Conservation (phyloP, 2,329 filamentous ascomycete genomes). For the Furcasterigmium furcatum region DNA sequence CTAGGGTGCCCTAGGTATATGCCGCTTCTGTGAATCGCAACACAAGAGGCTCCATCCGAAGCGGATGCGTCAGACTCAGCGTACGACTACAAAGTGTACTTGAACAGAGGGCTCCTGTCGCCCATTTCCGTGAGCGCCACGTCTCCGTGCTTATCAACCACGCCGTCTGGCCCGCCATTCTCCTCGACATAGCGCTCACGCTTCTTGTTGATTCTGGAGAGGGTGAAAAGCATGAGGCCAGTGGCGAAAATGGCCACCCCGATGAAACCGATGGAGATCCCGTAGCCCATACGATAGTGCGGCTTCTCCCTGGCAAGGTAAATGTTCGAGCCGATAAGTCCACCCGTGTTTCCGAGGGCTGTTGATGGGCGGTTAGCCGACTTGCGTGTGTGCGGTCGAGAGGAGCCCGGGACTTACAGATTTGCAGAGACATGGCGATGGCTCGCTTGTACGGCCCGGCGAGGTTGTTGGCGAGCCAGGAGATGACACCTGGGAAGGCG, state of each 20-base stretch:
- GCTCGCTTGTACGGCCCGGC: slow-evolving; percentile 51
- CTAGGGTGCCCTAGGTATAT: too few species aligned
- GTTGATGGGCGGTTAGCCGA: too few species aligned
- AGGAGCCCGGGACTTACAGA: slow-evolving; percentile 28
- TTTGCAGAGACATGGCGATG: slow-evolving; percentile 54
- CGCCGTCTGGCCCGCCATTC: slow-evolving; percentile 3
- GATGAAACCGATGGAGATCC: slow-evolving; percentile 55
- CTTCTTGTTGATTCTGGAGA: slow-evolving; percentile 13
- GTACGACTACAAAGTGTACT: slow-evolving; percentile 17
- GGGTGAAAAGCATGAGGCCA: slow-evolving; percentile 8
- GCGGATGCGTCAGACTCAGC: too few species aligned
- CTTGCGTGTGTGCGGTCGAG: too few species aligned
- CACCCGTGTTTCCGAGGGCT: slow-evolving; percentile 53
- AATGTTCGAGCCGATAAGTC: slow-evolving; percentile 43
- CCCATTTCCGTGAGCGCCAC: slow-evolving; percentile 16
- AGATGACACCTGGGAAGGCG: slow-evolving; percentile 51
- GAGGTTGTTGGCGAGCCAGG: slow-evolving; percentile 58
- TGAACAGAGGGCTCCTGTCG: slow-evolving; percentile 19
- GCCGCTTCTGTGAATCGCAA: too few species aligned
- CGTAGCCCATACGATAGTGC: slow-evolving; percentile 70
- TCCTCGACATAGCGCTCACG: slow-evolving; percentile 13
- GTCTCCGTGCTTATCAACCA: slow-evolving; percentile 15
- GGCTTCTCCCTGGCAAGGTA: slow-evolving; percentile 48
- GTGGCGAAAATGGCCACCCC: slow-evolving; percentile 2
- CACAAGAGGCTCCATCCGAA: too few species aligned